Base-by-base conservation (phyloP, 1,284 basidiomycete genomes). In the Sanghuangporus sanghuang region DNA sequence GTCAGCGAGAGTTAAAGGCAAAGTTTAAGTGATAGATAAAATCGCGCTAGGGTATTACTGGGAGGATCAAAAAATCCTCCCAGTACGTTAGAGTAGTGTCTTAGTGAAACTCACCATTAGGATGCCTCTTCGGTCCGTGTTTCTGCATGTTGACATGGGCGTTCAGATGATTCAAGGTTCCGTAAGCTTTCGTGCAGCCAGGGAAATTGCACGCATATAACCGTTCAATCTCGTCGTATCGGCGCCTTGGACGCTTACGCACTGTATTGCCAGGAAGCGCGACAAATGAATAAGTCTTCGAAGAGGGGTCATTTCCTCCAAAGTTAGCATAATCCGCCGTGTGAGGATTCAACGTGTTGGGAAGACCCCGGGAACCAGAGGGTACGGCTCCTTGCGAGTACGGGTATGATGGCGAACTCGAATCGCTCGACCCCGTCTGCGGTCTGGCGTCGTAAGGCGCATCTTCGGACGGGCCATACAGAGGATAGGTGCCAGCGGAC, bases 111-210 rank as follows among this genome's bases (percentile, higher is more conserved):
- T 73, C 70, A 94, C 92, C 92, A 66, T 83, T 85, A 7, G 94
- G 93, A 72, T 84, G 90, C 59, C 93, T 84, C 76, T 94, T 95
- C 16, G 79, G 63, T 48, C 93, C 93, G 71, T 96, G 93, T 75
- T 92, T 92, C 75, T 95, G 94, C 92, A 95, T 95, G 23, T 86
- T 90, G 67, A 96, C 92, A 74, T 96, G 93, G 18, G 93, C 93
- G 72, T 96, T 96, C 67, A 96, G 81, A 74, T 96, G 93, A 74
- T 96, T 96, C 50, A 96, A 81, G 5, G 92, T 95, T 21, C 92
- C 92, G 71, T 95, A 94, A 54, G 89, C 81, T 76, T 96, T 96
- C 48, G 84, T 81, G 75, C 93, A 96, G 54, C 90, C 89, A 1
- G 86, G 86, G 83, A 87, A 95, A 27, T 81, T 82, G 79, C 93